These are phyloP conservation scores for Tranzscheliella williamsii DNA, from an alignment of 1,284 basidiomycete species.

Conservation along the genomic window DNA sequence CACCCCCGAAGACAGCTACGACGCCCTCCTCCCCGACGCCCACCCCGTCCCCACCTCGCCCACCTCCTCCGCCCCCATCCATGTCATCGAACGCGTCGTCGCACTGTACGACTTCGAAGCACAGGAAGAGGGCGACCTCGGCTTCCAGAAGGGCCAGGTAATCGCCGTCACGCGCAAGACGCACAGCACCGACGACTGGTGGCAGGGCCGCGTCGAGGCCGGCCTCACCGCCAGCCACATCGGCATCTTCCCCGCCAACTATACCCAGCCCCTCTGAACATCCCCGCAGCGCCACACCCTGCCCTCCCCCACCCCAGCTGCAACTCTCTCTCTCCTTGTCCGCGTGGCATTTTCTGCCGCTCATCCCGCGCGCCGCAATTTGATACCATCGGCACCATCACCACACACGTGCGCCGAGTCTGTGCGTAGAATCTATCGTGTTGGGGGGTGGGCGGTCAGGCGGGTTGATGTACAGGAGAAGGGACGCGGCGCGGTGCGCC, in stretches of 20 bases:
- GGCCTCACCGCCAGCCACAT: slow-evolving; percentile 18
- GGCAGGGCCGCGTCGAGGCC: slow-evolving; percentile 46
- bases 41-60: slow-evolving; percentile 6
- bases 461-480: no score
- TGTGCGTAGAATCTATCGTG: no score
- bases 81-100: slow-evolving; percentile 38
- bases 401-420: no score
- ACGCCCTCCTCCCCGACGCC: background rate
- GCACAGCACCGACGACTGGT: slow-evolving; percentile 52
- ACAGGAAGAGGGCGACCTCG: slow-evolving; percentile 47
- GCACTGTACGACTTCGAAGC: slow-evolving; percentile 56
- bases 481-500: no score
- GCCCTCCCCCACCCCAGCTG: no score
- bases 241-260: slow-evolving; percentile 37
- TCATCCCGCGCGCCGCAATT: no score
- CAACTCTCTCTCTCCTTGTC: no score
- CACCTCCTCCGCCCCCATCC: slow-evolving; percentile 7
- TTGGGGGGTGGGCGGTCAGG: no score
- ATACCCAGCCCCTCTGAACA: slow-evolving; percentile 15
- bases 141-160: slow-evolving; percentile 53
- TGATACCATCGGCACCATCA: no score
- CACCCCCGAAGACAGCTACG: slow-evolving; percentile 18
- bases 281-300: no score
- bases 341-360: no score
- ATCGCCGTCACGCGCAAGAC: slow-evolving; percentile 53